phyloP scores from a whole-genome alignment of 83 land plant species.

The Isoetes engelmannii region DNA sequence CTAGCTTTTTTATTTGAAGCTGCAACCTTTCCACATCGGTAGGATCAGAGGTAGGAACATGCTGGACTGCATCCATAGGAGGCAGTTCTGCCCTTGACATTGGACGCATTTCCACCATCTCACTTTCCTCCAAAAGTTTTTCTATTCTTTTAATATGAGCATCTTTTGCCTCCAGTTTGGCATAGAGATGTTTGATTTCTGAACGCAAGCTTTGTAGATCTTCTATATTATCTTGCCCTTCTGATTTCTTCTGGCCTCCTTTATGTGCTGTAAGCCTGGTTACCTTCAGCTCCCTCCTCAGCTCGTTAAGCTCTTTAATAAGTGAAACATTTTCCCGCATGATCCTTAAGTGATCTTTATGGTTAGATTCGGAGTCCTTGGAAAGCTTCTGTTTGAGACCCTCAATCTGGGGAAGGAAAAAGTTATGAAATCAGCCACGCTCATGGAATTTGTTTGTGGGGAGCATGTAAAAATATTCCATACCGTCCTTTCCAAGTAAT shows the following conservation, averaged over 20 bases:
- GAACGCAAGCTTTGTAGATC: neutral
- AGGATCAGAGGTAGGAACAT: no score
- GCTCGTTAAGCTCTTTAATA: slow-evolving; percentile 26
- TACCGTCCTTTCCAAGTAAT: slow-evolving; percentile 34
- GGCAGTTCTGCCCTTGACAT: neutral
- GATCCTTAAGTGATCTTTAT: slow-evolving; percentile 19
- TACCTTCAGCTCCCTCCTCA: slow-evolving; percentile 28
- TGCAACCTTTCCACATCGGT: no score
- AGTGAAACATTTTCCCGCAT: slow-evolving; percentile 28
- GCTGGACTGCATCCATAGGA: no score
- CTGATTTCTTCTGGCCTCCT: slow-evolving; percentile 14
- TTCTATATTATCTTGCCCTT: neutral
- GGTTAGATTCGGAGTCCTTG: slow-evolving; percentile 18
- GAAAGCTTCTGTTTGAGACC: slow-evolving; percentile 22
- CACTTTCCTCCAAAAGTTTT: neutral
- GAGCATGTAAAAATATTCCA: neutral
- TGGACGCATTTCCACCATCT: slow-evolving; percentile 4
- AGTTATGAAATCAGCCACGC: neutral
- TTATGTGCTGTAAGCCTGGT: slow-evolving; percentile 16
- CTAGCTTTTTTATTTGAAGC: no score
- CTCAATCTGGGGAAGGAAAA: slow-evolving; percentile 19
- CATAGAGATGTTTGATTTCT: neutral
- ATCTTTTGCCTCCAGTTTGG: neutral
- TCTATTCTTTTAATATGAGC: neutral
- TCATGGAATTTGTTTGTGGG: slow-evolving; percentile 8